Conservation (phyloP, 169 alveolate genomes). For the Cryptosporidium parvum region DNA sequence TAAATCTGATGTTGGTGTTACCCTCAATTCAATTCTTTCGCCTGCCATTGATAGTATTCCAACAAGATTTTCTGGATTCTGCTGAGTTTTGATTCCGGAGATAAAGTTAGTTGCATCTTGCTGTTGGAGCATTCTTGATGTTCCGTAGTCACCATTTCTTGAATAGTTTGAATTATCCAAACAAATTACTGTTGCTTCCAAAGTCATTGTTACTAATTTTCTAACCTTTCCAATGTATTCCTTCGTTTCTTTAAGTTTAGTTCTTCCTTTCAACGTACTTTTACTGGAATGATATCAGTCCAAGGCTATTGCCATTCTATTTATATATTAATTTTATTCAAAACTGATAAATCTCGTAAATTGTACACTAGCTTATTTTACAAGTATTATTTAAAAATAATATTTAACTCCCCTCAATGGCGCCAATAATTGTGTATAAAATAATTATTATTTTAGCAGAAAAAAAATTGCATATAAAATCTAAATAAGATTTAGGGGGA, state of each 20-base stretch:
- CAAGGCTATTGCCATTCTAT: conserved; percentile 3
- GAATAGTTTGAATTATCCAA: conserved; percentile 97
- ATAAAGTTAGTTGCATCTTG: conserved; percentile 89
- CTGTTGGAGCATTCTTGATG: conserved; percentile 92
- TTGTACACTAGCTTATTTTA: neutral
- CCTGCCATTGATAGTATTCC: conserved; percentile 97
- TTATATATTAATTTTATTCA: neutral
- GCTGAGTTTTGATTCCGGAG: conserved; percentile 87
- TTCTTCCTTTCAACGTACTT: neutral
- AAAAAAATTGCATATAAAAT: neutral
- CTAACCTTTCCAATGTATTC: neutral
- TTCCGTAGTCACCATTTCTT: conserved; percentile 94
- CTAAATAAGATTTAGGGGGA: neutral
- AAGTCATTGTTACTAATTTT: conserved; percentile 85
- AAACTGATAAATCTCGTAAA: conserved; percentile 11
- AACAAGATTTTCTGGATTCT: conserved; percentile 93
- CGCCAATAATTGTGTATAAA: neutral
- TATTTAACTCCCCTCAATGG: neutral
- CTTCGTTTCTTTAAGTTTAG: neutral
- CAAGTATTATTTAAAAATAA: conserved; percentile 4
- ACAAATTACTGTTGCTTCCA: conserved; percentile 96
- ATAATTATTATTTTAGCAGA: neutral
- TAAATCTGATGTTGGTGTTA: conserved; percentile 94
- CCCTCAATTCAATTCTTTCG: conserved; percentile 89
- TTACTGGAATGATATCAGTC: neutral